A percentile compares a stretch with the other conserved stretches of the same genome.
Evolutionary conservation across 2,329 filamentous ascomycete species (phyloP).

Genomic region (Talaromyces sp.): DNA sequence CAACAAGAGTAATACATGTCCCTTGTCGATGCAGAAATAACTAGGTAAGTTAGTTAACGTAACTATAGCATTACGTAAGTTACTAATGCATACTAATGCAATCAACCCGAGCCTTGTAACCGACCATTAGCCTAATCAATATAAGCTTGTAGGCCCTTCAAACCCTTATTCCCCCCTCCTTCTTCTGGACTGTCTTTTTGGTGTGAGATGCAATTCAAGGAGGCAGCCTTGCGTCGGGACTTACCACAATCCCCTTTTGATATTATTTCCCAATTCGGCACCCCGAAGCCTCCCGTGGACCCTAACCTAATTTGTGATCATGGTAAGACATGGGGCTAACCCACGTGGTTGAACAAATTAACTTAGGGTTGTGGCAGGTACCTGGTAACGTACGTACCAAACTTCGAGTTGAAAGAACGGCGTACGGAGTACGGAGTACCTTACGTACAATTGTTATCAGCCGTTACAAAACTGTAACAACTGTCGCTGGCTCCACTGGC

Average conservation of each 20-base stretch:
- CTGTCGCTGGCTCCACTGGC: too few species aligned
- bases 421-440: too few species aligned
- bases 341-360: not conserved
- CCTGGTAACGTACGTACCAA: not conserved
- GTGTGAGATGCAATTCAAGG: not conserved
- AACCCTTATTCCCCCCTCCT: not conserved
- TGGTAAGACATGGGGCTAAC: not conserved
- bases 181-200: not conserved
- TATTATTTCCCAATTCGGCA: not conserved
- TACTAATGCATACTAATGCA: not conserved
- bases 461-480: too few species aligned
- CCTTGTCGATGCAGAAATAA: too few species aligned
- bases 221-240: too few species aligned
- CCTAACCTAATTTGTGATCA: not conserved
- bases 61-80: too few species aligned
- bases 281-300: not conserved
- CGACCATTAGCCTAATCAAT: not conserved
- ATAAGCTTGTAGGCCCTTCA: not conserved
- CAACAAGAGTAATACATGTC: too few species aligned
- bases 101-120: not conserved
- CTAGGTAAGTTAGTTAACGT: too few species aligned
- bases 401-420: too few species aligned
- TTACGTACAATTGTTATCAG: not conserved
- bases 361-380: too few species aligned
- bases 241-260: too few species aligned